Conservation (phyloP, 176 grass and related monocot genomes). For the Eleusine coracana region DNA sequence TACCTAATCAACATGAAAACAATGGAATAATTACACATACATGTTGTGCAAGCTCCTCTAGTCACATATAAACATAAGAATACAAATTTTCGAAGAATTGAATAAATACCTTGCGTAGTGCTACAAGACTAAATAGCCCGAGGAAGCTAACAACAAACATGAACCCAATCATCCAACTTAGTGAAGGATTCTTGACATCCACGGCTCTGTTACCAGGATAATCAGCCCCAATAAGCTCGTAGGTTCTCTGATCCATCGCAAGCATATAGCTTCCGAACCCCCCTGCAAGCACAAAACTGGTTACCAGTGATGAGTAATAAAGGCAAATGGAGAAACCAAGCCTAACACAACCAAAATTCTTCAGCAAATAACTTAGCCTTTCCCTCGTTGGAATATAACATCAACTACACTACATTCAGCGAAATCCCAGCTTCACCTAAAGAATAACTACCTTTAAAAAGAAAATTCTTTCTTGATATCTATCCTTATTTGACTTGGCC, state of each 20-base stretch:
- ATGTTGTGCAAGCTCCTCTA: not conserved
- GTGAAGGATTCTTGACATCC: conserved; percentile 83
- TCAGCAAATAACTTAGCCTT: not conserved
- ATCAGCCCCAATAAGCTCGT: conserved; percentile 81
- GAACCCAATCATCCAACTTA: conserved; percentile 91
- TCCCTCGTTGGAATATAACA: not conserved
- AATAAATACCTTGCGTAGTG: conserved; percentile 67
- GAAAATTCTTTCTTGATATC: not conserved
- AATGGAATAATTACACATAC: not conserved
- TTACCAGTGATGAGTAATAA: conserved; percentile 3
- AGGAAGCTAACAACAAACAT: conserved; percentile 93
- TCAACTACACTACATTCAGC: not conserved
- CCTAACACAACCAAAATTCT: not conserved
- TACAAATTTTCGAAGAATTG: not conserved
- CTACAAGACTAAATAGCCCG: conserved; percentile 82
- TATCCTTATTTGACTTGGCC: not conserved
- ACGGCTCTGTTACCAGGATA: conserved; percentile 79
- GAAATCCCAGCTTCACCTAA: not conserved
- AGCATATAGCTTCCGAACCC: conserved; percentile 81
- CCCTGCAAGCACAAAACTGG: conserved; percentile 40
- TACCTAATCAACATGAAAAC: conserved; percentile 26
- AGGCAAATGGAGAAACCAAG: not conserved
- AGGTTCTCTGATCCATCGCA: conserved; percentile 85
- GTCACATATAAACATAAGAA: conserved; percentile 6
- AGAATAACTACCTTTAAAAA: not conserved